Base-by-base conservation (phyloP, 805 yeast genomes). In the Lachancea meyersii region DNA sequence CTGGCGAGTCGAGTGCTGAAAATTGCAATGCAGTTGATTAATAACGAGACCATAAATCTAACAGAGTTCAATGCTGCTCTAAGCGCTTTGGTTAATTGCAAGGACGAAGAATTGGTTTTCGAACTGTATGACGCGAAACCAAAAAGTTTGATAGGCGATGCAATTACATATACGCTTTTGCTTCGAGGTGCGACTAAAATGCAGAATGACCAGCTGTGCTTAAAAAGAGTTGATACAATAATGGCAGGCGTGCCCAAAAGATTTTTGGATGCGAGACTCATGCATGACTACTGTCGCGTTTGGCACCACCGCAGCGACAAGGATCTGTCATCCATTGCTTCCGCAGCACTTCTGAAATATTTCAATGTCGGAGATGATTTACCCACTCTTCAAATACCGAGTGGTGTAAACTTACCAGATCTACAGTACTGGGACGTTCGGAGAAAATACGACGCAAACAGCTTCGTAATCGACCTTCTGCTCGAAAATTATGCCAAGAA, bases 51-150 rank as follows among this genome's bases (percentile, higher is more conserved):
- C 4, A 48, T 71, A 7, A 67, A 71, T 23, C 58, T 59, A 17
- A 67, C 64, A 5, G 76, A 72, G 49, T 63, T 70, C 16, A 76
- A 76, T 50, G 63, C 79, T 20, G 70, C 68, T 0, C 50, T 76
- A 40, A 61, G 67, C 21, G 75, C 77, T 0, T 48, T 76, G 22
- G 51, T 72, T 38, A 68, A 66, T 39, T 67, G 74, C 24, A 52
- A 48, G 5, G 69, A 71, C 43, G 59, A 67, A 10, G 63, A 63
- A 0, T 48, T 57, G 10, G 70, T 71, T 0, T 57, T 72, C 35
- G 55, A 65, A n/a, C 48, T 74, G 4, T 69, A 63, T 47, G 67
- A 71, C 5, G 53, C 43, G 32, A 48, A 46, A 24, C 46, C 51
- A 2, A 45, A 46, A 22, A 47, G 46, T 9, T 28, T 55, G 4